Evolutionary conservation across 2,329 filamentous ascomycete species (phyloP).

Genomic region (Orbilia quercus): DNA sequence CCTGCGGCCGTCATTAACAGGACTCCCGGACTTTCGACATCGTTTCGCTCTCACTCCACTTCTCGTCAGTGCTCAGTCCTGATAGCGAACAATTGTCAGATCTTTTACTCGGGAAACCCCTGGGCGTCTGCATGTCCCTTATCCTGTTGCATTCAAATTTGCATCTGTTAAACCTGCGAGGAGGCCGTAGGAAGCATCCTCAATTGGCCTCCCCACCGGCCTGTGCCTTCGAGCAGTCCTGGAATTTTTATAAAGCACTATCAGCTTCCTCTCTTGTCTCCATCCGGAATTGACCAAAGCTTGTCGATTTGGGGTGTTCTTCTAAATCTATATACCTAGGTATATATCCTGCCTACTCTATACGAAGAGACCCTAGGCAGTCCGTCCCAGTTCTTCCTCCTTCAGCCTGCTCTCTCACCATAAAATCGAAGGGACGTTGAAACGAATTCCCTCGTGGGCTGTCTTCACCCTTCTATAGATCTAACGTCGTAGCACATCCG

Average conservation of each 20-base stretch:
- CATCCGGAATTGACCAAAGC: conserved; percentile 9
- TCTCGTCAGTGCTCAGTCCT: conserved; percentile 1
- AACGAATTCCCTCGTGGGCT: conserved; percentile 1
- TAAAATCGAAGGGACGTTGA: not conserved
- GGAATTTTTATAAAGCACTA: conserved; percentile 53
- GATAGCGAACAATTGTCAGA: conserved; percentile 14
- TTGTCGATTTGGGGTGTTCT: not conserved
- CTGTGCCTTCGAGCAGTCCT: conserved; percentile 7
- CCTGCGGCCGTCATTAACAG: no score
- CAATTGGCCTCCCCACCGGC: conserved; percentile 7
- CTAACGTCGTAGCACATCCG: not conserved
- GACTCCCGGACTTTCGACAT: no score
- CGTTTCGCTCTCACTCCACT: not conserved
- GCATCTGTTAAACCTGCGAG: not conserved
- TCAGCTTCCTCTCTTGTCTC: conserved; percentile 45
- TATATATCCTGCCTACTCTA: no score
- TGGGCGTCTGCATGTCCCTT: conserved; percentile 35
- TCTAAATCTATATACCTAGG: conserved; percentile 12
- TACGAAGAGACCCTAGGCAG: conserved; percentile 1
- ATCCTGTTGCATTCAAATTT: conserved; percentile 9
- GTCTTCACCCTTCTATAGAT: not conserved
- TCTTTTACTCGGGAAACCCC: not conserved
- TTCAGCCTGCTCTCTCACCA: no score
- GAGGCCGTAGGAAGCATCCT: not conserved
- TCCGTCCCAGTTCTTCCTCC: not conserved